phyloP scores from a whole-genome alignment of 768 basidiomycete species.

The Favolaschia claudopus region DNA sequence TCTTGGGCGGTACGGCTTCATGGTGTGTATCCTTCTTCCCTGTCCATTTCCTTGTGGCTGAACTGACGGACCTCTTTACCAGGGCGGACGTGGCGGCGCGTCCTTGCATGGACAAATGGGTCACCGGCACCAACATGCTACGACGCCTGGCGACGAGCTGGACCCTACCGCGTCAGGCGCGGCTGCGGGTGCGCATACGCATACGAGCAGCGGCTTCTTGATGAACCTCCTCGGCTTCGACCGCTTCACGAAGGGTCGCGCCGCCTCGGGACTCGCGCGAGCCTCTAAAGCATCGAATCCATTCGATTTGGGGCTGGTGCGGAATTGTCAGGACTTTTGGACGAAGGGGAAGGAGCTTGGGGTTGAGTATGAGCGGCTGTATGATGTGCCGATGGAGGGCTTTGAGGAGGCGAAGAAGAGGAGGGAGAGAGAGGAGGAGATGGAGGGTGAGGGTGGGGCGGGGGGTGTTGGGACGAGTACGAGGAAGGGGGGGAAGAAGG shows the following conservation, averaged over 20 bases:
- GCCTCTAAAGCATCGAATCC: constrained; percentile 86
- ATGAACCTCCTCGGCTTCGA: constrained; percentile 94
- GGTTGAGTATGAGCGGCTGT: constrained; percentile 89
- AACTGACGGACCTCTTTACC: no score
- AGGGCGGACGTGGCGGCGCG: constrained; percentile 84
- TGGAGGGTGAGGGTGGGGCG: constrained; percentile 38
- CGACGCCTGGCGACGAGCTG: constrained; percentile 39
- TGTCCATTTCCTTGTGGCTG: no score
- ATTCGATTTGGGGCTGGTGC: constrained; percentile 82
- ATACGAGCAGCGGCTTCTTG: constrained; percentile 70
- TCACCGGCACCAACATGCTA: constrained; percentile 61
- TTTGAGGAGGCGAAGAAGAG: constrained; percentile 76
- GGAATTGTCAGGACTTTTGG: constrained; percentile 97
- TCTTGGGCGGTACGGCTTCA: constrained; percentile 93
- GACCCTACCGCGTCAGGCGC: constrained; percentile 59
- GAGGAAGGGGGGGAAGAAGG: constrained; percentile 50
- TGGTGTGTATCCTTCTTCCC: no score
- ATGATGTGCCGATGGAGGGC: constrained; percentile 89
- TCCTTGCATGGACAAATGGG: constrained; percentile 79
- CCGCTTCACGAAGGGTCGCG: constrained; percentile 90
- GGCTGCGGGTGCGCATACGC: constrained; percentile 55
- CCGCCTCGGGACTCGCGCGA: constrained; percentile 83
- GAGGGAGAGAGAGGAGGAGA: constrained; percentile 67
- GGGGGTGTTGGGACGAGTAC: no score
- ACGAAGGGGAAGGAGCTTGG: constrained; percentile 82